A percentile compares a stretch with the other conserved stretches of the same genome.
Conservation (phyloP, 164 flowering plant species). For the Macadamia integrifolia region DNA sequence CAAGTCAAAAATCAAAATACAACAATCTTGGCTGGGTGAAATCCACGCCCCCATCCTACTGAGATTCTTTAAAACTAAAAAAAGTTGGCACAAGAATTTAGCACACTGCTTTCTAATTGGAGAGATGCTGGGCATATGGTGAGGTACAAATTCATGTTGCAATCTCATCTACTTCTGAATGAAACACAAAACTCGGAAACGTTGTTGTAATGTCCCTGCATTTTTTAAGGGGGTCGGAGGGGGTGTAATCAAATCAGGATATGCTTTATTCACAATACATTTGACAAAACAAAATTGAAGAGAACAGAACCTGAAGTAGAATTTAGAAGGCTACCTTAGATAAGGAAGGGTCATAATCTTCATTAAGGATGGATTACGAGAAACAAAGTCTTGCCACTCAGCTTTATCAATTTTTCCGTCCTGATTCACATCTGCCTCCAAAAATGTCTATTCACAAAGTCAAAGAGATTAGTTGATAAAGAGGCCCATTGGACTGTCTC, state of each 20-base stretch:
- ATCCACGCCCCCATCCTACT: too few relatives aligned
- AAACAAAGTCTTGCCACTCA: slow-evolving; percentile 80
- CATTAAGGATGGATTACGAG: slow-evolving; percentile 63
- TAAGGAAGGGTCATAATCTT: slow-evolving; percentile 80
- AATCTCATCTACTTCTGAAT: slow-evolving; percentile 85
- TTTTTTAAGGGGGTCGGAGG: background rate
- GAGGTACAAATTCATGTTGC: slow-evolving; percentile 36
- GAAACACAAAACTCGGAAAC: slow-evolving; percentile 86
- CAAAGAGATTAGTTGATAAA: background rate
- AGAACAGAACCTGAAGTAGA: background rate
- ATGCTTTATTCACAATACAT: background rate
- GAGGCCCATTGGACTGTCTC: too few relatives aligned
- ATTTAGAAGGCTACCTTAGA: slow-evolving; percentile 36
- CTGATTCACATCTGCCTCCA: slow-evolving; percentile 70
- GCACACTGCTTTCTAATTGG: background rate
- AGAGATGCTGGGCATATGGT: background rate
- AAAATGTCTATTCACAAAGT: slow-evolving; percentile 55
- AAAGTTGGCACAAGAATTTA: background rate
- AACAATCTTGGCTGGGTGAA: too few relatives aligned
- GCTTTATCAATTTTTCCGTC: slow-evolving; percentile 86
- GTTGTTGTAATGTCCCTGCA: slow-evolving; percentile 96
- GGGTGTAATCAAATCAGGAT: background rate
- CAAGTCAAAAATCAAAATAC: too few relatives aligned
- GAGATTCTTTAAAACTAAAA: too few relatives aligned
- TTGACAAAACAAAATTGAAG: background rate